A percentile compares a stretch with the other conserved stretches of the same genome.
Evolutionary conservation across 225 moss, liverwort and hornwort species (phyloP).

Genomic region (Anthoceros angustus): DNA sequence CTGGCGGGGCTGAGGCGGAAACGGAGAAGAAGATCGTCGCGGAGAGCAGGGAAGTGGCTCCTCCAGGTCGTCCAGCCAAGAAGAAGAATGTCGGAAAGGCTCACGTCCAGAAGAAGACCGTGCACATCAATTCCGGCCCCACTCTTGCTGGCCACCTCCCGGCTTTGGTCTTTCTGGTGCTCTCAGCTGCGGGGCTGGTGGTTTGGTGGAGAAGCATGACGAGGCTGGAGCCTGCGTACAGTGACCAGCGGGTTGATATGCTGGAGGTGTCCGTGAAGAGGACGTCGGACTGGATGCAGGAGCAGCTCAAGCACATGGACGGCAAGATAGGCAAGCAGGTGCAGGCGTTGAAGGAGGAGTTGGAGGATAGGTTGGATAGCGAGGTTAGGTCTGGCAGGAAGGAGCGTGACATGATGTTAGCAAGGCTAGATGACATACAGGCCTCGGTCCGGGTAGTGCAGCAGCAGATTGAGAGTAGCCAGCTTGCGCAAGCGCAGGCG

Average conservation of each 20-base stretch:
- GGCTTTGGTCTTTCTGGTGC: background rate
- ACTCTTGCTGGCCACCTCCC: background rate
- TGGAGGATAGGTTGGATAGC: conserved; percentile 35
- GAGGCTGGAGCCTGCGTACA: background rate
- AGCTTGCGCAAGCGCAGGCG: conserved; percentile 12
- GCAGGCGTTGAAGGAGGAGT: conserved; percentile 23
- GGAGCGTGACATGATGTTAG: conserved; percentile 43
- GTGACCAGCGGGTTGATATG: background rate
- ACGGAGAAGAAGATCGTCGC: background rate
- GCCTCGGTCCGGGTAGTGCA: conserved; percentile 10
- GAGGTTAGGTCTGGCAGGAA: conserved; percentile 33
- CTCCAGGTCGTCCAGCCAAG: background rate
- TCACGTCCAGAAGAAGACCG: background rate
- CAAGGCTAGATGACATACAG: conserved; percentile 41
- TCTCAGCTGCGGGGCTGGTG: background rate
- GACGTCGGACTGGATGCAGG: conserved; percentile 86
- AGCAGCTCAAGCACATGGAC: too few species aligned
- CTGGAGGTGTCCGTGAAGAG: conserved; percentile 51
- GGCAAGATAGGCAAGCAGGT: background rate
- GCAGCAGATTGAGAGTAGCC: background rate
- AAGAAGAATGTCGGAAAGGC: background rate
- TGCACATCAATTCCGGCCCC: background rate
- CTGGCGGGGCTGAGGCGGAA: background rate
- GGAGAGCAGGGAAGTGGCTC: background rate
- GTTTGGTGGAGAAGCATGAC: background rate